Percentiles rank a stretch among this genome's conserved stretches.
Evolutionary conservation across 176 grass and related monocot species (phyloP).

Genomic region (Lolium multiflorum): DNA sequence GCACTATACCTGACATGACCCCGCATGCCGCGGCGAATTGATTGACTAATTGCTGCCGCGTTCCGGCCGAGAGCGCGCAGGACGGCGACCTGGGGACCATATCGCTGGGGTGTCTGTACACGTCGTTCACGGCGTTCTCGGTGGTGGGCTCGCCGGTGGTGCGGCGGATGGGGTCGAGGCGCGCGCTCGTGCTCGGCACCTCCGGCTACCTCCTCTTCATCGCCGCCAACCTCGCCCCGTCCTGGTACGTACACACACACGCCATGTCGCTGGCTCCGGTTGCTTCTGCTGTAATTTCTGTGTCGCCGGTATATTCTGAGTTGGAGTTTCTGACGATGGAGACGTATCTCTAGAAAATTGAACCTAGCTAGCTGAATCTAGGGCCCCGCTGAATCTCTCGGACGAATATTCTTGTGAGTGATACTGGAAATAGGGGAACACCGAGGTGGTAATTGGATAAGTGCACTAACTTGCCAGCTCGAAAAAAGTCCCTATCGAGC

Average conservation of each 20-base stretch:
- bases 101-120: slow-evolving; percentile 81
- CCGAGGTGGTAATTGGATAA: neutral
- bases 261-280: neutral
- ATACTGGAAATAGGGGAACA: neutral
- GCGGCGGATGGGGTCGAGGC: slow-evolving; percentile 61
- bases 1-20: neutral
- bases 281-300: neutral
- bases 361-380: no score
- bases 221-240: slow-evolving; percentile 78
- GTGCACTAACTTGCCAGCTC: neutral
- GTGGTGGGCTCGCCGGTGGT: slow-evolving; percentile 75
- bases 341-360: no score
- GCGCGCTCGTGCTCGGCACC: slow-evolving; percentile 75
- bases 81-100: slow-evolving; percentile 81
- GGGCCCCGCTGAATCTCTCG: neutral
- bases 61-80: slow-evolving; percentile 43
- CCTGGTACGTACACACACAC: slow-evolving; percentile 67
- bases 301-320: neutral
- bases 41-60: neutral
- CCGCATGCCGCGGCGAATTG: neutral
- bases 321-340: neutral
- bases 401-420: neutral
- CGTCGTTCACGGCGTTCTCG: slow-evolving; percentile 89
- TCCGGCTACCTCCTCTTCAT: slow-evolving; percentile 92
- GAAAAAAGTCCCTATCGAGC: neutral